Conservation (phyloP, 352 stramenopile species). For the Pseudoperonospora humuli region DNA sequence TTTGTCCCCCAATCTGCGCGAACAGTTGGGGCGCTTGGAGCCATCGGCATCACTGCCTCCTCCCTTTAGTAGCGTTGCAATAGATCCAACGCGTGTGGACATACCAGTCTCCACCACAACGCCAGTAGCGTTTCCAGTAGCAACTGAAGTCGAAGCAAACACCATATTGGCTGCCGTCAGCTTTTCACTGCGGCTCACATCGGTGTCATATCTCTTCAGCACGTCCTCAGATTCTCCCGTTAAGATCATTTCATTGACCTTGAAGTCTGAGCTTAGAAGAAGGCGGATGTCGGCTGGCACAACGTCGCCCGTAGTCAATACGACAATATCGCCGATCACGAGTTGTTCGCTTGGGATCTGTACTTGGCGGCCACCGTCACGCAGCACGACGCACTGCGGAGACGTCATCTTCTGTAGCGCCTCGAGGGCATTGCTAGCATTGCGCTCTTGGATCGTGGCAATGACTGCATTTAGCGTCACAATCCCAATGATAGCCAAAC, state of each 20-base stretch:
- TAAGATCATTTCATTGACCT: conserved; percentile 92
- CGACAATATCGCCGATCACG: conserved; percentile 69
- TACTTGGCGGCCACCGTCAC: conserved; percentile 41
- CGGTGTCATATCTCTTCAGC: conserved; percentile 53
- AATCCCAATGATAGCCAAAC: conserved; percentile 61
- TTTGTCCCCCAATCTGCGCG: conserved; percentile 48
- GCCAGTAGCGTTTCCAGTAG: conserved; percentile 46
- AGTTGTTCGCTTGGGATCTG: conserved; percentile 54
- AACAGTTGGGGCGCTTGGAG: conserved; percentile 38
- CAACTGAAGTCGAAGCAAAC: conserved; percentile 86
- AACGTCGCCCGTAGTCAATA: conserved; percentile 88
- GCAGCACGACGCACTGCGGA: conserved; percentile 50
- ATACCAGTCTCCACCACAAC: conserved; percentile 63
- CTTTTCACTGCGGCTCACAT: conserved; percentile 40
- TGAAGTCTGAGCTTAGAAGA: conserved; percentile 68
- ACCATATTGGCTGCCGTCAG: conserved; percentile 83
- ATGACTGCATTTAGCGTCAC: conserved; percentile 67
- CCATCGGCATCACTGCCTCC: conserved; percentile 14
- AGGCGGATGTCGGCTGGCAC: conserved; percentile 89
- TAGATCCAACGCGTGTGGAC: conserved; percentile 52
- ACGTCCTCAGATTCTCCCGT: conserved; percentile 89
- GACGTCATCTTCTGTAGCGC: conserved; percentile 68
- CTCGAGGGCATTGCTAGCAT: conserved; percentile 58
- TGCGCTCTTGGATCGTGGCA: conserved; percentile 60
- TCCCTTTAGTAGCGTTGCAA: conserved; percentile 47